A percentile compares a stretch with the other conserved stretches of the same genome.
These are phyloP conservation scores for Sphaerulina populicola DNA, from an alignment of 2,329 filamentous ascomycete species.

Conservation along the genomic window DNA sequence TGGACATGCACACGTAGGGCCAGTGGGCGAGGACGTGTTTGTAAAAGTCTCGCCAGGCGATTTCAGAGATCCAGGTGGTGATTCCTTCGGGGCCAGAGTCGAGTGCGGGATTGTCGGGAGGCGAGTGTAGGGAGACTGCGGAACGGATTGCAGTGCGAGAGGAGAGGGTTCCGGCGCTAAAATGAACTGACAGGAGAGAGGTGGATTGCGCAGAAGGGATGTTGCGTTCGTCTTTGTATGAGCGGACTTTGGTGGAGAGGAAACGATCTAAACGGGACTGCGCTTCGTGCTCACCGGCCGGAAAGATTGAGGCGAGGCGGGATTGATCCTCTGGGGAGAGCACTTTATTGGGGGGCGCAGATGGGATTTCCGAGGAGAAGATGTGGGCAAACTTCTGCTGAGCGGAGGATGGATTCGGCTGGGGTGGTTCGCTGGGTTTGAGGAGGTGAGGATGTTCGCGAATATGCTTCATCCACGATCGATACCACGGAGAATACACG, in stretches of 20 bases:
- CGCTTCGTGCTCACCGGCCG: conserved; percentile 68
- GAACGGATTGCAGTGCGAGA: conserved; percentile 54
- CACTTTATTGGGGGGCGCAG: conserved; percentile 54
- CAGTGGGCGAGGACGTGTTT: conserved; percentile 75
- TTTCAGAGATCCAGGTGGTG: conserved; percentile 67
- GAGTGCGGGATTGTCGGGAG: conserved; percentile 44
- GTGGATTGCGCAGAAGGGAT: conserved; percentile 56
- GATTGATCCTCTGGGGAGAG: conserved; percentile 52
- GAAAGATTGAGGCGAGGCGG: conserved; percentile 55
- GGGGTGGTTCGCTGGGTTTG: conserved; percentile 51
- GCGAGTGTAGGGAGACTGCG: conserved; percentile 54
- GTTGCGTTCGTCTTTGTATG: conserved; percentile 59
- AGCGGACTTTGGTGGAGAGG: conserved; percentile 52
- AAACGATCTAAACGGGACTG: conserved; percentile 57
- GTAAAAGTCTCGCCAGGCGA: conserved; percentile 85
- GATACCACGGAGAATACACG: conserved; percentile 77
- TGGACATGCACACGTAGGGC: conserved; percentile 75
- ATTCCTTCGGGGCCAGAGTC: conserved; percentile 60
- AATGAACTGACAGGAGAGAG: conserved; percentile 62
- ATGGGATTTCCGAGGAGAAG: conserved; percentile 55
- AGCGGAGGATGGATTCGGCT: conserved; percentile 46
- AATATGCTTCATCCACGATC: conserved; percentile 64
- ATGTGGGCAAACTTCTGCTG: conserved; percentile 46
- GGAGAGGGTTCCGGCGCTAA: conserved; percentile 60
- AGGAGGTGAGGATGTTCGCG: conserved; percentile 62